Percentiles rank a stretch among this genome's conserved stretches.
phyloP scores from a whole-genome alignment of 495 filamentous ascomycete genomes.

The Lophiostoma macrostomum region DNA sequence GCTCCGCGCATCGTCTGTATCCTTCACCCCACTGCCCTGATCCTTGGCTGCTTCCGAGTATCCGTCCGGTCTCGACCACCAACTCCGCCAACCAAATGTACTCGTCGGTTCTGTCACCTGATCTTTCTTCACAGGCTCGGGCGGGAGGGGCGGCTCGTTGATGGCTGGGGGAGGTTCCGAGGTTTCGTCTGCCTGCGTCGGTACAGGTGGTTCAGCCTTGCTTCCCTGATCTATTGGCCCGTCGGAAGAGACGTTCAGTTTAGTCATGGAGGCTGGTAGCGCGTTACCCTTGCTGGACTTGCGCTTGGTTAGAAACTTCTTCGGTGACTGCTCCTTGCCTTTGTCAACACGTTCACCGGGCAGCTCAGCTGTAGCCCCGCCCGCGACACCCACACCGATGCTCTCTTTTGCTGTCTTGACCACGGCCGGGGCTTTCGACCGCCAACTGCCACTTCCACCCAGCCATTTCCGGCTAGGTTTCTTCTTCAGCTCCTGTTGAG shows the following conservation, averaged over 20 bases:
- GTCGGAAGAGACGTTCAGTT: conserved; percentile 37
- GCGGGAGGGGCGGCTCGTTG: conserved; percentile 34
- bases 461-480: conserved; percentile 35
- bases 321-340: conserved; percentile 17
- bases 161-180: not conserved
- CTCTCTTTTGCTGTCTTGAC: conserved; percentile 38
- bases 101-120: not conserved
- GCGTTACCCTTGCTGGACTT: conserved; percentile 39
- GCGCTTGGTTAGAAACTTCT: conserved; percentile 36
- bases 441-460: conserved; percentile 35
- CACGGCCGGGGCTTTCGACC: conserved; percentile 39
- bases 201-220: not conserved
- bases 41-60: conserved; percentile 33
- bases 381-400: conserved; percentile 38
- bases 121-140: conserved; percentile 27
- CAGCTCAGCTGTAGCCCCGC: conserved; percentile 37
- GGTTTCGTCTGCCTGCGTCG: conserved; percentile 5
- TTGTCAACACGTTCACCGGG: conserved; percentile 24
- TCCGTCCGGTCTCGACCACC: conserved; percentile 45
- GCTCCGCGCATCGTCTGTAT: conserved; percentile 27
- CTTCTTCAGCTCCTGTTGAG: conserved; percentile 17
- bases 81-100: conserved; percentile 38
- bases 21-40: conserved; percentile 14
- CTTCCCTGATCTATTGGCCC: conserved; percentile 17
- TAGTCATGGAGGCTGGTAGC: conserved; percentile 39